phyloP scores from a whole-genome alignment of 345 rosid genomes.

The Eutrema yunnanense region DNA sequence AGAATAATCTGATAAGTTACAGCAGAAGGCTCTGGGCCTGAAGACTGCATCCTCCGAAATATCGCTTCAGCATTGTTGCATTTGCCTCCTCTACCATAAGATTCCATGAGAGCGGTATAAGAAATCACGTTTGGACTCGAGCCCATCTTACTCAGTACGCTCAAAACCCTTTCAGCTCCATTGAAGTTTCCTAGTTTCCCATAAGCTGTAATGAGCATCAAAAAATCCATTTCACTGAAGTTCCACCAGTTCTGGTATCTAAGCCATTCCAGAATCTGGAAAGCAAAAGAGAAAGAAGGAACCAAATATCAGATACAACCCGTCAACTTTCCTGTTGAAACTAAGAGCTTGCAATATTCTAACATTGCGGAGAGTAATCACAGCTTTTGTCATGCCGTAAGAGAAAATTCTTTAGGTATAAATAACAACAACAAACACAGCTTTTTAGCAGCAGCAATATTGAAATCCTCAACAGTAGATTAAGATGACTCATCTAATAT shows the following conservation, averaged over 20 bases:
- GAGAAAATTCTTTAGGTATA: background rate
- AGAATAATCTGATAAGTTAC: slow-evolving; percentile 88
- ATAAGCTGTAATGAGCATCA: slow-evolving; percentile 84
- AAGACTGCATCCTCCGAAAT: slow-evolving; percentile 85
- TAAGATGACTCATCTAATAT: background rate
- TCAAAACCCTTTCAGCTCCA: slow-evolving; percentile 70
- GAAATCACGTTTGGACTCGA: slow-evolving; percentile 69
- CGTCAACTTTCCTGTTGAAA: background rate
- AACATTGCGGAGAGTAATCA: background rate
- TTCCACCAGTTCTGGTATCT: slow-evolving; percentile 82
- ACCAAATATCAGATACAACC: slow-evolving; percentile 2
- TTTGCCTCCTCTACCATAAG: slow-evolving; percentile 84
- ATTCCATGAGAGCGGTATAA: slow-evolving; percentile 91
- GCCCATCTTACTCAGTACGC: slow-evolving; percentile 63
- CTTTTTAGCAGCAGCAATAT: background rate
- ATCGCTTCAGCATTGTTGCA: slow-evolving; percentile 90
- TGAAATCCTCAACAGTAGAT: background rate
- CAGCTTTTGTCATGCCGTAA: background rate
- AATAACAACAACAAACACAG: background rate
- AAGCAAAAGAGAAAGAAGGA: slow-evolving; percentile 4
- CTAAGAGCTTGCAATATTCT: background rate
- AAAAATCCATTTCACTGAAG: slow-evolving; percentile 77
- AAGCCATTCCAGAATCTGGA: slow-evolving; percentile 92
- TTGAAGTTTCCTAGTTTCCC: slow-evolving; percentile 89
- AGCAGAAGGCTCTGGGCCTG: slow-evolving; percentile 93